These are phyloP conservation scores for Pyrus hybrid DNA, from an alignment of 331 rosid genomes.

Conservation along the genomic window DNA sequence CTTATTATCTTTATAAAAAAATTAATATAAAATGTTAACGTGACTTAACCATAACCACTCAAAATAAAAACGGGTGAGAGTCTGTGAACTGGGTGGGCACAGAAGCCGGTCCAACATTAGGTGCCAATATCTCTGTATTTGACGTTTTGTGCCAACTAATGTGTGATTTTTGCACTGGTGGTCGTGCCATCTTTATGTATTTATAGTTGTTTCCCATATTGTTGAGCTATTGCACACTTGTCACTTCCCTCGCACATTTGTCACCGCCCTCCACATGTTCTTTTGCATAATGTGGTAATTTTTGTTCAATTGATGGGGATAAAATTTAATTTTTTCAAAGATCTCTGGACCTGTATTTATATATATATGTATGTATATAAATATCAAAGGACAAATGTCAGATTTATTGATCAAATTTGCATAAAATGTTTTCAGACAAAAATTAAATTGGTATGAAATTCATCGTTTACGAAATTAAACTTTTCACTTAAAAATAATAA, in stretches of 20 bases:
- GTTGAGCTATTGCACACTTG: constrained; percentile 1
- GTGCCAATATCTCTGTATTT: constrained; percentile 22
- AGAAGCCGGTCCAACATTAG: too few relatives aligned
- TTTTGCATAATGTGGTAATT: background rate
- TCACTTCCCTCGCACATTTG: background rate
- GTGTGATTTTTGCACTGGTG: background rate
- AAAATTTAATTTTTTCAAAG: background rate
- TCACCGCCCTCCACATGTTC: background rate
- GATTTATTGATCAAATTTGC: background rate
- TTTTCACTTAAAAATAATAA: too few relatives aligned
- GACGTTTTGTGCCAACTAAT: constrained; percentile 20
- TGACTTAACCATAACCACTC: too few relatives aligned
- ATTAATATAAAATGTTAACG: too few relatives aligned
- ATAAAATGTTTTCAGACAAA: background rate
- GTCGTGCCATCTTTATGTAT: constrained; percentile 1
- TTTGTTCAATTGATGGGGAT: background rate
- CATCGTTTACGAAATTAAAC: too few relatives aligned
- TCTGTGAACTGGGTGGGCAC: too few relatives aligned
- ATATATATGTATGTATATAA: background rate
- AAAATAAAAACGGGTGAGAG: too few relatives aligned
- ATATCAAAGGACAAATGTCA: background rate
- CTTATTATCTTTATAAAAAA: too few relatives aligned
- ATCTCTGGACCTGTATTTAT: background rate
- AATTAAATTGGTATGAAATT: background rate
- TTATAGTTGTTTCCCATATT: background rate